Evolutionary conservation across 2,329 filamentous ascomycete species (phyloP), one percentile per base, ranked within the genome.

Genomic region (Penicillium brasilianum): DNA sequence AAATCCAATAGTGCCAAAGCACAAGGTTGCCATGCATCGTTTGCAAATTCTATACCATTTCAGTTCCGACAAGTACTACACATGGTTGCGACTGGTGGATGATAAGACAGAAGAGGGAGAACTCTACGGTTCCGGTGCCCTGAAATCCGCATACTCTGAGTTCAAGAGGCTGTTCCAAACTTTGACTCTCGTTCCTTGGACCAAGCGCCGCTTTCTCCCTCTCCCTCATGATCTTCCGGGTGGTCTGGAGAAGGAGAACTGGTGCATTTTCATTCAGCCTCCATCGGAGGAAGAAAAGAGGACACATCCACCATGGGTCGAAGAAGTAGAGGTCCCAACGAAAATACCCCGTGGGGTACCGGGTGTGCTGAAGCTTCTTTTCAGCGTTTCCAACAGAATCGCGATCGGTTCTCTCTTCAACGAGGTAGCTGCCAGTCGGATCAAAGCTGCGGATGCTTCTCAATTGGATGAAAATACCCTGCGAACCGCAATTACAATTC

Each of bases 41-140:
- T 18, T 67, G 4, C 63, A 67, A 25, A 22, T 67, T 25, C 48
- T 66, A 8, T 41, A 58, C 28, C 18, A 57, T 52, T 2, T 32
- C 9, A 13, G 41, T 3, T n/a, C 37, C 10, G 34, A 51, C 5
- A 16, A 0, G 0, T 59, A 41, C 25, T n/a, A 20, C 5, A 32
- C 36, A 2, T 63, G 60, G 62, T 8, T 30, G 25, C 18, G 28
- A 13, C 7, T 22, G 20, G 41, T 48, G 28, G 39, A 25, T 36
- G 8, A 36, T 2, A n/a, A 32, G 30, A 43, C 8, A 7, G 36
- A 28, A 8, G 36, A 41, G 25, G 30, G 28, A 25, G 41, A 46
- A 18, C 20, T 50, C 18, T n/a, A 28, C 22, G 56, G 48, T 22
- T 44, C 14, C 18, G 56, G 46, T 10, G 56, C 46, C 18, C 16